These are phyloP conservation scores for Epichloe brachyelytri DNA, from an alignment of 2,329 filamentous ascomycete species.

Conservation along the genomic window DNA sequence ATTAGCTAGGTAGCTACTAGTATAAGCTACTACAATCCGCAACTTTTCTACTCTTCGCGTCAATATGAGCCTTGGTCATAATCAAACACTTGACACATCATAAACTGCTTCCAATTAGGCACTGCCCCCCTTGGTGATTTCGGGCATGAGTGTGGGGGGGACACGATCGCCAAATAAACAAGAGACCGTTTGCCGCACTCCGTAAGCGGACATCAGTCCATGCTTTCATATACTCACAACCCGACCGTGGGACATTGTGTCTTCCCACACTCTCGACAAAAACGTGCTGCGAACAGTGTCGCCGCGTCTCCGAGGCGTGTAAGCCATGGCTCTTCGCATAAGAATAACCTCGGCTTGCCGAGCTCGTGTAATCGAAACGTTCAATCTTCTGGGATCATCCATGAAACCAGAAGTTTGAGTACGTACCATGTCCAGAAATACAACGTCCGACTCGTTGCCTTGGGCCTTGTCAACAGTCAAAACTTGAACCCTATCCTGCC, in stretches of 20 bases:
- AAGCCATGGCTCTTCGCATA: conserved; percentile 27
- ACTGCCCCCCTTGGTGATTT: too few species aligned
- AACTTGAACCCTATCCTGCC: conserved; percentile 22
- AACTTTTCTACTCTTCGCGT: too few species aligned
- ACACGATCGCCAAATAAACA: too few species aligned
- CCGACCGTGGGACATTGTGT: conserved; percentile 11
- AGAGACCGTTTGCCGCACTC: neutral
- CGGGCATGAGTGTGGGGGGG: too few species aligned
- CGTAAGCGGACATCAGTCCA: neutral
- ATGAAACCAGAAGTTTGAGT: conserved; percentile 26
- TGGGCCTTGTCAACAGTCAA: conserved; percentile 33
- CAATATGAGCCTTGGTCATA: too few species aligned
- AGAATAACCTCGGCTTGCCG: conserved; percentile 32
- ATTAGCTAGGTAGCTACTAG: too few species aligned
- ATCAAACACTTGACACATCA: too few species aligned
- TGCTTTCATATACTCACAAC: neutral
- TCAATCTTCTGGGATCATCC: conserved; percentile 30
- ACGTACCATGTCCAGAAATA: conserved; percentile 34
- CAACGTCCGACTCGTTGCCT: conserved; percentile 34
- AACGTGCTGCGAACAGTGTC: conserved; percentile 10
- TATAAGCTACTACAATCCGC: too few species aligned
- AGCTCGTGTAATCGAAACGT: conserved; percentile 32
- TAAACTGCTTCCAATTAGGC: too few species aligned
- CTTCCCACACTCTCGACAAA: conserved; percentile 19
- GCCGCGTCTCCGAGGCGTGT: neutral